A percentile compares a stretch with the other conserved stretches of the same genome.
Evolutionary conservation across 345 rosid genomes (phyloP).

Genomic region (Acer campestre): DNA sequence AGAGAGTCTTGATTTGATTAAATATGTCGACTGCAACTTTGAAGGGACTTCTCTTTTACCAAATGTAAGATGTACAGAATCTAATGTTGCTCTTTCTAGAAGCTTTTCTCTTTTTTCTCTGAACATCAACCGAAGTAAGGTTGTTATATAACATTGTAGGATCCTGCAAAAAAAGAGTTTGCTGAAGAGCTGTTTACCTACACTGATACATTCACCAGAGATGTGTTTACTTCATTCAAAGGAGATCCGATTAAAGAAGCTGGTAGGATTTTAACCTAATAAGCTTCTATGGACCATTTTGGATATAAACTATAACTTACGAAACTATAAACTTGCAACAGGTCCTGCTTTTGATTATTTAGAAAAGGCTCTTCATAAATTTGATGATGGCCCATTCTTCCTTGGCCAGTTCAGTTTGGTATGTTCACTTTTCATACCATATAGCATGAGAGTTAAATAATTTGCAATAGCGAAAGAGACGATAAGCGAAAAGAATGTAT

Average conservation of each 20-base stretch:
- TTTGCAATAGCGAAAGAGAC: neutral
- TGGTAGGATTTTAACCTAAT: conserved; percentile 37
- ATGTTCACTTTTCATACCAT: conserved; percentile 17
- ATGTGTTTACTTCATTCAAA: conserved; percentile 53
- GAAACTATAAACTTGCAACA: conserved; percentile 30
- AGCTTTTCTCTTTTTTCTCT: neutral
- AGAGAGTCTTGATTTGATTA: conserved; percentile 84
- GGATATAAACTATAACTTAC: neutral
- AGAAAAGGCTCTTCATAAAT: conserved; percentile 66
- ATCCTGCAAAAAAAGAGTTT: conserved; percentile 59
- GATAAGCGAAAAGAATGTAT: neutral
- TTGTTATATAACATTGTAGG: conserved; percentile 43
- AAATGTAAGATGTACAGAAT: conserved; percentile 38
- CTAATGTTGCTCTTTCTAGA: neutral
- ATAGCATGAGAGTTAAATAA: neutral
- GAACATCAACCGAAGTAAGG: conserved; percentile 2
- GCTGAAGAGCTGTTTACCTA: conserved; percentile 66
- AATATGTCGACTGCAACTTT: conserved; percentile 76
- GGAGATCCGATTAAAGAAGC: conserved; percentile 60
- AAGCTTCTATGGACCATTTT: neutral
- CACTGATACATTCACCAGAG: conserved; percentile 50
- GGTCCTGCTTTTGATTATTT: conserved; percentile 73
- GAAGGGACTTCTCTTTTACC: conserved; percentile 82
- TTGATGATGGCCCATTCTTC: conserved; percentile 86
- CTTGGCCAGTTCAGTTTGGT: conserved; percentile 84